These are phyloP conservation scores for Aspergillus piperis DNA, from an alignment of 2,329 filamentous ascomycete genomes.

Conservation along the genomic window DNA sequence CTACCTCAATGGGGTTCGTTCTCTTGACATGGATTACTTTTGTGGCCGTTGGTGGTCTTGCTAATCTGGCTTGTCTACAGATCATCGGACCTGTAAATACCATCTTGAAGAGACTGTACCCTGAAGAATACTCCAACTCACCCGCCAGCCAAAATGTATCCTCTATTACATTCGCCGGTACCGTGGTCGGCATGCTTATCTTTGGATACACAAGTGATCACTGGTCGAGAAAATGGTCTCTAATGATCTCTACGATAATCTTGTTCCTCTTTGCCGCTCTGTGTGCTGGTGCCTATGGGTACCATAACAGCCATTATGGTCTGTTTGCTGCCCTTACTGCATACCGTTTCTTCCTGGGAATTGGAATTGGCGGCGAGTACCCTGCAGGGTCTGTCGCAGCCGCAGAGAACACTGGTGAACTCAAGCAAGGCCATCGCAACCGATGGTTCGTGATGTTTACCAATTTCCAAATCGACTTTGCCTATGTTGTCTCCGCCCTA, in stretches of 20 bases:
- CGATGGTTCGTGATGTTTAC: conserved; percentile 90
- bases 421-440: conserved; percentile 79
- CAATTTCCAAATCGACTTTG: conserved; percentile 82
- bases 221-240: conserved; percentile 79
- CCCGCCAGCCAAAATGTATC: conserved; percentile 72
- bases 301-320: conserved; percentile 65
- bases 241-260: conserved; percentile 79
- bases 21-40: neutral
- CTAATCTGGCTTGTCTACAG: conserved; percentile 33
- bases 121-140: conserved; percentile 65
- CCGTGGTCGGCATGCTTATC: conserved; percentile 75
- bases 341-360: conserved; percentile 79
- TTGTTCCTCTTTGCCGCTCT: conserved; percentile 83
- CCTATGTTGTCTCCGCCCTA: conserved; percentile 78
- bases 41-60: neutral
- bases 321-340: conserved; percentile 78
- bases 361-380: conserved; percentile 70
- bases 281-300: conserved; percentile 74
- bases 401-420: conserved; percentile 79
- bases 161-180: conserved; percentile 83
- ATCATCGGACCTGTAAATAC: conserved; percentile 88
- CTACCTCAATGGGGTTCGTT: conserved; percentile 78
- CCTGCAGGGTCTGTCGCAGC: conserved; percentile 72
- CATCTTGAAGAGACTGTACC: conserved; percentile 69
- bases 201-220: conserved; percentile 82